Base-by-base conservation (phyloP, 2,329 filamentous ascomycete genomes). In the Aspergillus versicolor region DNA sequence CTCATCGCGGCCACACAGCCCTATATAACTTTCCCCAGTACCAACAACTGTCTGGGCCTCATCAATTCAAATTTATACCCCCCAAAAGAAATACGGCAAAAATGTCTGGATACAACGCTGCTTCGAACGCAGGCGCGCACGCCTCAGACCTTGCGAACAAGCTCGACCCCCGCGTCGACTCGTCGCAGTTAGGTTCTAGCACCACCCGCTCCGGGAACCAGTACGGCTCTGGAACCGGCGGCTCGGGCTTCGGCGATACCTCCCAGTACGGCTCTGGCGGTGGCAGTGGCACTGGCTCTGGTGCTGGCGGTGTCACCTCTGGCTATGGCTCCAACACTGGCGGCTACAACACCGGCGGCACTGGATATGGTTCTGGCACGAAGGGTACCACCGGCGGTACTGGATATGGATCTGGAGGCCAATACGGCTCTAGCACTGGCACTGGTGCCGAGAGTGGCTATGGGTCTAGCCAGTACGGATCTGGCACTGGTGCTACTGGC, bases 351-450 rank as follows among this genome's bases (percentile, higher is more conserved):
- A 21, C 21, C 21, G 21, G 13, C 12, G 27, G 27, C 24, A 8
- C 44, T 46, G n/a, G 32, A 4, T 37, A 37, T 44, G 38, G 38
- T 4, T 9, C 61, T 3, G 63, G 42, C 42, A 47, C 30, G 42
- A 43, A 37, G 9, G 34, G 21, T 13, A 17, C 32, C 42, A 49
- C 34, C 13, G 15, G n/a, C 17, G 15, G 13, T 17, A n/a, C 13
- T 9, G 15, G 24, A 27, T 27, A 27, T 9, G 24, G 24, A 0
- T 27, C 40, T 21, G 13, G n/a, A 13, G 37, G 37, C 1, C 37
- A 40, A 9, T 22, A 41, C 22, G 37, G 48, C 2, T 19, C 22
- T 37, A 19, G 21, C n/a, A 38, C 21, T n/a, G 63, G 42, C 43
- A 54, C 30, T 4, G 37, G 21, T 15, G 27, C 32, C 17, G n/a